Percentiles rank a stretch among this genome's conserved stretches.
phyloP scores from a whole-genome alignment of 2,329 filamentous ascomycete species.

The Aschersonia sp. region DNA sequence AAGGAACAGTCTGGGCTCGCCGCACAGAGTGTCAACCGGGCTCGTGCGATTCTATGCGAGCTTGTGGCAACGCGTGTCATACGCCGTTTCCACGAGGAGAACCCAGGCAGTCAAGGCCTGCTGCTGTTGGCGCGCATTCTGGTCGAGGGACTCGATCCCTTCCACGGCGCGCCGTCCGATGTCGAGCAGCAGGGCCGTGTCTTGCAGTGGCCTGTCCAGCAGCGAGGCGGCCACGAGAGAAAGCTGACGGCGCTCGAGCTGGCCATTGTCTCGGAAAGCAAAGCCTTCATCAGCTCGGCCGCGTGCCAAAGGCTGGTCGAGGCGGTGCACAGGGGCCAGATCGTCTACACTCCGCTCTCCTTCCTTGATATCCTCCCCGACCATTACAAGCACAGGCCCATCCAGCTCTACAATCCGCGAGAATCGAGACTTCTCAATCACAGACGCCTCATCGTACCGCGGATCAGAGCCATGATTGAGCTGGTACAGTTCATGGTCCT shows the following conservation, averaged over 20 bases:
- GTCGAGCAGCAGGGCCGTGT: constrained; percentile 33
- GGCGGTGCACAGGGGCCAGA: constrained; percentile 52
- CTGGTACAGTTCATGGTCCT: constrained; percentile 50
- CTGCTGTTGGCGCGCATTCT: constrained; percentile 53
- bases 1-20: constrained; percentile 50
- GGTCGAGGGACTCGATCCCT: constrained; percentile 57
- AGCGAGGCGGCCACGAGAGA: constrained; percentile 26
- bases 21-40: constrained; percentile 55
- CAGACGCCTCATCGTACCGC: constrained; percentile 56
- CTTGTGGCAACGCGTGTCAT: constrained; percentile 52
- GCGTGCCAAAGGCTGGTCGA: constrained; percentile 58
- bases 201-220: constrained; percentile 23
- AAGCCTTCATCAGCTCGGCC: constrained; percentile 48
- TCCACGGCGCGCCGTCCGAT: constrained; percentile 50
- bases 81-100: constrained; percentile 53
- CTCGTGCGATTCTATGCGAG: constrained; percentile 54
- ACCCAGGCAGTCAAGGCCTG: constrained; percentile 46
- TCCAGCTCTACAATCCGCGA: constrained; percentile 54
- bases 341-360: constrained; percentile 55
- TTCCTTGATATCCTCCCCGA: constrained; percentile 63
- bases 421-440: constrained; percentile 55
- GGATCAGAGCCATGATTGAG: constrained; percentile 52
- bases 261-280: constrained; percentile 58
- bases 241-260: constrained; percentile 57
- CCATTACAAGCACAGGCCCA: constrained; percentile 56